Evolutionary conservation across 805 yeast genomes (phyloP).

Genomic region (Sugiyamaella chiloensis): DNA sequence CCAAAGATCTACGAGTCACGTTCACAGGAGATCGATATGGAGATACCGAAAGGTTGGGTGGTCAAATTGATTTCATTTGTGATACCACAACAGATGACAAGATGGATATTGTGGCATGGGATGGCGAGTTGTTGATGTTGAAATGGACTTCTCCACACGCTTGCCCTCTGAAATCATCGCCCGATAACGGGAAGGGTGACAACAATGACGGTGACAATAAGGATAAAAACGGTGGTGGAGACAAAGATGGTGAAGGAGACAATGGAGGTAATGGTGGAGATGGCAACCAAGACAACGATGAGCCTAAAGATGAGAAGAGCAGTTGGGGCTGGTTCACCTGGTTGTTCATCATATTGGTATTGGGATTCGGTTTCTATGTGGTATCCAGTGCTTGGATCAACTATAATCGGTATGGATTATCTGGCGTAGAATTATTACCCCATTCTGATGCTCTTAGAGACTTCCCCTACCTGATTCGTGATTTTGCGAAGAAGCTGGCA

Average conservation of each 20-base stretch:
- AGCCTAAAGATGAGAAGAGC: conserved; percentile 30
- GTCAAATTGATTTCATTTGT: conserved; percentile 32
- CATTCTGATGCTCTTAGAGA: conserved; percentile 53
- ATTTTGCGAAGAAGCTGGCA: conserved; percentile 65
- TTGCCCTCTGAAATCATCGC: conserved; percentile 18
- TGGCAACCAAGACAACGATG: conserved; percentile 32
- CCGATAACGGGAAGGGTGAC: conserved; percentile 9
- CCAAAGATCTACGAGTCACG: conserved; percentile 36
- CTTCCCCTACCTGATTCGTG: conserved; percentile 68
- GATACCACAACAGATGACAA: conserved; percentile 18
- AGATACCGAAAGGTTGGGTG: conserved; percentile 38
- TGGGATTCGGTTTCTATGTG: conserved; percentile 67
- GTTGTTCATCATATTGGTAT: conserved; percentile 71
- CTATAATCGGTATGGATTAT: conserved; percentile 64
- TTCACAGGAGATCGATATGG: conserved; percentile 73
- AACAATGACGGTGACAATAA: conserved; percentile 12
- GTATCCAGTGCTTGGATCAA: conserved; percentile 74
- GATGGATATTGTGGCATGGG: conserved; percentile 21
- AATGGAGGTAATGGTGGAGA: conserved; percentile 28
- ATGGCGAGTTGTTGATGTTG: conserved; percentile 18
- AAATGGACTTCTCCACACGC: conserved; percentile 25
- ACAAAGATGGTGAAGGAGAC: conserved; percentile 17
- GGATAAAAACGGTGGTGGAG: conserved; percentile 20
- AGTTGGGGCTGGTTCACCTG: conserved; percentile 84
- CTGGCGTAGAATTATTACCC: conserved; percentile 51